Base-by-base conservation (phyloP, 495 filamentous ascomycete species). In the Tuber melanosporum region DNA sequence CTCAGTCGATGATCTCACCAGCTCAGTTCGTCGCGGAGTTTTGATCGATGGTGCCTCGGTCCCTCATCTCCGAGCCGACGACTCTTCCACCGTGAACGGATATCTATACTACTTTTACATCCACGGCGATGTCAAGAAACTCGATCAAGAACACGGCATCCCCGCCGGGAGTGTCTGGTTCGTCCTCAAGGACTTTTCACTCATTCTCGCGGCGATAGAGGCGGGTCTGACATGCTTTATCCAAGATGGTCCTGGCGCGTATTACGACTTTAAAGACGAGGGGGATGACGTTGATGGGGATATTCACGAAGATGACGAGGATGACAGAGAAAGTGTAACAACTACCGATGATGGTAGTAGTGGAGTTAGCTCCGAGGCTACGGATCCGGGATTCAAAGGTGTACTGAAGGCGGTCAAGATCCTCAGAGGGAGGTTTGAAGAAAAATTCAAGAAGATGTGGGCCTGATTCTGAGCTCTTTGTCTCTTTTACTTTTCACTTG, bases 21-120 rank as follows among this genome's bases (percentile, higher is more conserved):
- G 85, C 20, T 88, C 88, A 19, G 86, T 88, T 7, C 88, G 92
- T 45, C 84, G 85, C 20, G 91, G 88, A 3, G 88, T 94, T 2
- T 92, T 92, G 82, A 86, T 94, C 0, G 92, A 94, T 80, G 87
- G 91, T 77, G 86, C 90, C 3, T 89, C 90, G 19, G 87, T 94
- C 46, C 92, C 92, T 0, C 88, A 91, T 84, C 83, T 94, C 4
- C 85, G 86, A 41, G 81, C 91, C 7, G 86, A 87, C 71, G 86
- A 89, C 0, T 82, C 82, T 10, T 72, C 84, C 39, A 85, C 88
- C 20, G 78, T 90, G 62, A 94, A 94, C 79, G 91, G 91, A 0
- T 93, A 93, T 76, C 83, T 94, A 6, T 89, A 90, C 72, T 92
- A 94, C 81, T 94, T 92, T 83, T 92, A 87, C 87, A 89, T 87